Conservation (phyloP, 2,329 filamentous ascomycete species). For the Diplodia intermedia region DNA sequence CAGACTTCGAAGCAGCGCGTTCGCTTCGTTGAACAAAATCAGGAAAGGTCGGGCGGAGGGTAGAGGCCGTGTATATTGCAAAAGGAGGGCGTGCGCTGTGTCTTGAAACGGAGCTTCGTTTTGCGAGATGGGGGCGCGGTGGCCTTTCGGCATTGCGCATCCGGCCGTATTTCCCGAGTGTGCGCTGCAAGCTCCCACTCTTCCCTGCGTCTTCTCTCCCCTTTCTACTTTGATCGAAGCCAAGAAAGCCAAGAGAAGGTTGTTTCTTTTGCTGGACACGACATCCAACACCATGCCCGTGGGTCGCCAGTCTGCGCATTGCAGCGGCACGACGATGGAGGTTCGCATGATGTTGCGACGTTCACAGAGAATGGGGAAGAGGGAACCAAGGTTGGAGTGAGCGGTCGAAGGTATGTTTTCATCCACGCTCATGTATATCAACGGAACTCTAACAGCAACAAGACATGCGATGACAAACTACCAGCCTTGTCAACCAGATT, state of each 20-base stretch:
- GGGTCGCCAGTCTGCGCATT: not conserved
- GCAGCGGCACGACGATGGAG: not conserved
- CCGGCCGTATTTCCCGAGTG: slow-evolving; percentile 1
- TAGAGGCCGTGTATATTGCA: not conserved
- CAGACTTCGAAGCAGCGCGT: no score
- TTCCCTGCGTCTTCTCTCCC: not conserved
- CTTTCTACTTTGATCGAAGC: slow-evolving; percentile 3
- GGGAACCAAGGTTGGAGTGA: not conserved
- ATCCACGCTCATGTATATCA: not conserved
- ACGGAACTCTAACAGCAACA: not conserved
- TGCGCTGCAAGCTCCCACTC: not conserved
- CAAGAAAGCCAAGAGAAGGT: slow-evolving; percentile 12
- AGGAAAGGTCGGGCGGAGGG: not conserved
- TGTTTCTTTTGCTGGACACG: not conserved
- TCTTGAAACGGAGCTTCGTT: not conserved
- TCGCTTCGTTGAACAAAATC: no score
- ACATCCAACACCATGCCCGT: not conserved
- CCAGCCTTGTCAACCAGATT: not conserved
- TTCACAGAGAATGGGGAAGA: not conserved
- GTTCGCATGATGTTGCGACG: not conserved
- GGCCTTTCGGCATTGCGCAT: slow-evolving; percentile 1
- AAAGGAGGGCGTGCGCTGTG: not conserved
- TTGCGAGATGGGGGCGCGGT: not conserved
- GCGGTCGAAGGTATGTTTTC: not conserved
- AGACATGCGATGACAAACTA: not conserved